These are phyloP conservation scores for Fusarium equiseti DNA, from an alignment of 2,329 filamentous ascomycete genomes.

Conservation along the genomic window DNA sequence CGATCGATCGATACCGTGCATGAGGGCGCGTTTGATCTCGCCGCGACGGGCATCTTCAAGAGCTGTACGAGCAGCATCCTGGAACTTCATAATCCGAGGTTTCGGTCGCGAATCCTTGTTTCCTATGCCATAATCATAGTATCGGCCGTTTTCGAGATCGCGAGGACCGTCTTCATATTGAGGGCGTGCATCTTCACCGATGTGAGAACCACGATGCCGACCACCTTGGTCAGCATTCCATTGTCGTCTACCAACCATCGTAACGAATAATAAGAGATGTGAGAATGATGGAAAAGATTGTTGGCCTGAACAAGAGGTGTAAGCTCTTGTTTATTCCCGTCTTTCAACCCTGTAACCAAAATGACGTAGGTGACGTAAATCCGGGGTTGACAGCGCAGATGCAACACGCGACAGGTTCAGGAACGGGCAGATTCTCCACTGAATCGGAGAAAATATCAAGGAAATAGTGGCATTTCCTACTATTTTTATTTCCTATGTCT, in stretches of 20 bases:
- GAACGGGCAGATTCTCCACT: constrained; percentile 21
- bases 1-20: constrained; percentile 48
- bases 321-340: constrained; percentile 26
- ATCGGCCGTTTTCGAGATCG: constrained; percentile 40
- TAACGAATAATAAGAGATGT: not conserved
- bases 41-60: constrained; percentile 49
- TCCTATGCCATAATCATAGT: constrained; percentile 5
- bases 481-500: constrained; percentile 16
- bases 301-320: not conserved
- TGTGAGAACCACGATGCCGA: constrained; percentile 22
- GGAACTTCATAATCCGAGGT: constrained; percentile 55
- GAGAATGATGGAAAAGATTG: not conserved
- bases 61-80: constrained; percentile 48
- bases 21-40: constrained; percentile 49
- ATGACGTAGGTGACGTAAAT: constrained; percentile 40
- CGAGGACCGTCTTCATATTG: constrained; percentile 29
- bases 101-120: constrained; percentile 13
- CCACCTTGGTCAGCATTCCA: constrained; percentile 11
- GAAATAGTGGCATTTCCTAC: constrained; percentile 9
- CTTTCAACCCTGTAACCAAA: constrained; percentile 8
- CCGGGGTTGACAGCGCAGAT: constrained; percentile 20
- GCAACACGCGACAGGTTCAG: constrained; percentile 29
- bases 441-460: constrained; percentile 28
- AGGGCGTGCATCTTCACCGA: constrained; percentile 21
- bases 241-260: constrained; percentile 43